Base-by-base conservation (phyloP, 2,329 filamentous ascomycete genomes). In the Arthrobotrys megalospora region DNA sequence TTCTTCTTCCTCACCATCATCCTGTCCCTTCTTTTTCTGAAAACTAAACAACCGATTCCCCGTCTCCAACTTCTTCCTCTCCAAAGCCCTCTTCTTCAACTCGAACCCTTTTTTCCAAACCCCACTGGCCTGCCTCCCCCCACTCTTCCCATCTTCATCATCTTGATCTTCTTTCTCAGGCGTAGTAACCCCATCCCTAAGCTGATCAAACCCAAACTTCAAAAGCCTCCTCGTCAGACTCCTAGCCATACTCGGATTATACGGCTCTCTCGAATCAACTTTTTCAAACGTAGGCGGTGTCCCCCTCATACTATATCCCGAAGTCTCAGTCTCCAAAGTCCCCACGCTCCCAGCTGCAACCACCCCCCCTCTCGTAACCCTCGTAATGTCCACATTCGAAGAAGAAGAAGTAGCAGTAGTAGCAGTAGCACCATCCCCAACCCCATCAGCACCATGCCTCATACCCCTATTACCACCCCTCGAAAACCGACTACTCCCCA, bases 231-330 rank as follows among this genome's bases (percentile, higher is more conserved):
- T 70, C 6, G 73, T 77, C 34, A 77, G 41, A 62, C 73, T 77
- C 50, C 66, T 58, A 34, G 66, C 73, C 73, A 77, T 67, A 14
- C 32, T 77, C 3, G 73, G 73, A 63, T 77, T 77, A 55, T 77
- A 77, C 60, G 50, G 58, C 16, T 68, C 60, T 10, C 38, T 60
- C 3, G 41, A 24, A 55, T 71, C 67, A n/a, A 77, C 55, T 16
- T 77, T 77, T 12, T 77, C 65, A 70, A 77, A 71, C 6, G 66
- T 36, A 4, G 58, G 66, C n/a, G 72, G 72, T 1, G 72, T 77
- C 8, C 52, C 71, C 11, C 50, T 70, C 48, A 66, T 64, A 38
- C 41, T 77, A 63, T 43, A 67, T 10, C 60, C 73, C 0, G 73
- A 77, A 65, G 58, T 66, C 21, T 52, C 43, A 8, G 36, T 65